Percentiles rank a stretch among this genome's conserved stretches.
phyloP scores from a whole-genome alignment of 768 basidiomycete genomes.

The Rickenella mellea region DNA sequence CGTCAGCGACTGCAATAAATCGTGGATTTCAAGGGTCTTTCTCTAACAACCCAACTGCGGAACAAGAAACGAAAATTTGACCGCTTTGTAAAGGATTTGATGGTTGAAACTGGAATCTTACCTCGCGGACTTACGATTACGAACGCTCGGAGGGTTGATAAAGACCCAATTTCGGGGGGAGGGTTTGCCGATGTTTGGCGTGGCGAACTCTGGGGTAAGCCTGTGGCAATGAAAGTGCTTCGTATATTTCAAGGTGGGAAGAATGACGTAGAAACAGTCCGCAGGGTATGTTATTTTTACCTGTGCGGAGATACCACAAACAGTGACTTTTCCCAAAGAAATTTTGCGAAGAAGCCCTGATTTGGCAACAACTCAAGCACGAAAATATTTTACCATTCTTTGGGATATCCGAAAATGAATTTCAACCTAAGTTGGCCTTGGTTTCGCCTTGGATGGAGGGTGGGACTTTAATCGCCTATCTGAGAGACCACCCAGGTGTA shows the following conservation, averaged over 20 bases:
- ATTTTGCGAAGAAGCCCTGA: slow-evolving; percentile 4
- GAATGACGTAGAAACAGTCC: too few relatives aligned
- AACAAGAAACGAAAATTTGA: too few relatives aligned
- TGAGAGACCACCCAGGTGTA: neutral
- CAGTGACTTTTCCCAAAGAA: too few relatives aligned
- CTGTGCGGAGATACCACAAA: too few relatives aligned
- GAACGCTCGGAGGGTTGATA: neutral
- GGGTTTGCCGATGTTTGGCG: slow-evolving; percentile 1
- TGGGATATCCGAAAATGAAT: slow-evolving; percentile 17
- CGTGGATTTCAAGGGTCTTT: too few relatives aligned
- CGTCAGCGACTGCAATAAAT: too few relatives aligned
- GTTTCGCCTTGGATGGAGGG: slow-evolving; percentile 18
- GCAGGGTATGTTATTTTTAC: too few relatives aligned
- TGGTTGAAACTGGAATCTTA: neutral
- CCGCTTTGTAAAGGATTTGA: neutral
- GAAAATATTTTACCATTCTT: slow-evolving; percentile 47
- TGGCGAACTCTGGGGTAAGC: neutral
- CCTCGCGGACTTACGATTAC: neutral
- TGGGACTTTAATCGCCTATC: slow-evolving; percentile 1
- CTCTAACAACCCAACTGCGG: too few relatives aligned
- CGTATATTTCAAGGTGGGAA: too few relatives aligned
- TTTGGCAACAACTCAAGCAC: slow-evolving; percentile 44
- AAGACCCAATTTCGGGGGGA: neutral
- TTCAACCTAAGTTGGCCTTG: slow-evolving; percentile 2
- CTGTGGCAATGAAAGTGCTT: neutral